Evolutionary conservation across 129 eudicot species (phyloP).

Genomic region (Artemisia argyi): DNA sequence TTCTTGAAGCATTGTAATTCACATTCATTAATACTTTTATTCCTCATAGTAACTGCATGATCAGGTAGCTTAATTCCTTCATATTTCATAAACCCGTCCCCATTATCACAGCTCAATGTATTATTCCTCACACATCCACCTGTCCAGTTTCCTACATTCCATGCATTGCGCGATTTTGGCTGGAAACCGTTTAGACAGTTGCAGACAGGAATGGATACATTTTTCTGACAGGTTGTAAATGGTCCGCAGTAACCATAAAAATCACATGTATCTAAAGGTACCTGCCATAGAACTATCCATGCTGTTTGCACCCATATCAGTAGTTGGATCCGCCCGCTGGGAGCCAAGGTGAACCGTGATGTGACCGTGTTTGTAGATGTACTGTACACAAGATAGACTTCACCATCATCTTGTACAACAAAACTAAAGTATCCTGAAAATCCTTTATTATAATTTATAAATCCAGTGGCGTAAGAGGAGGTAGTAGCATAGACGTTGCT

Average conservation of each 20-base stretch:
- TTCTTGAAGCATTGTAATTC: slow-evolving; percentile 24
- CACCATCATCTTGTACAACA: slow-evolving; percentile 23
- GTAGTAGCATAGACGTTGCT: slow-evolving; percentile 31
- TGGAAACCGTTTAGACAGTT: slow-evolving; percentile 41
- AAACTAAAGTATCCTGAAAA: slow-evolving; percentile 27
- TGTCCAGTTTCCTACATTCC: slow-evolving; percentile 33
- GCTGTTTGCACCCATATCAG: slow-evolving; percentile 27
- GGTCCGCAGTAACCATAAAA: slow-evolving; percentile 40
- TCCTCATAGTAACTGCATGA: slow-evolving; percentile 22
- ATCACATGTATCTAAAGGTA: slow-evolving; percentile 34
- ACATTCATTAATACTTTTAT: slow-evolving; percentile 27
- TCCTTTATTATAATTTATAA: slow-evolving; percentile 9
- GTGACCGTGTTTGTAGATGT: slow-evolving; percentile 13
- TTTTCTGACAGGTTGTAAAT: slow-evolving; percentile 29
- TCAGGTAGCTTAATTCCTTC: slow-evolving; percentile 40
- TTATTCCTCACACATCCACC: slow-evolving; percentile 40
- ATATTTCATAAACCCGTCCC: slow-evolving; percentile 30
- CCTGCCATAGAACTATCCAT: slow-evolving; percentile 33
- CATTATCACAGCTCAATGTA: slow-evolving; percentile 17
- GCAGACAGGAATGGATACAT: slow-evolving; percentile 7
- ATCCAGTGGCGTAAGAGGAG: slow-evolving; percentile 15
- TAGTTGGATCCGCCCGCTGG: slow-evolving; percentile 22
- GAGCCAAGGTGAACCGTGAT: slow-evolving; percentile 26
- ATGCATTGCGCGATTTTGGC: slow-evolving; percentile 25
- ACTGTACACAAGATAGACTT: slow-evolving; percentile 19